These are phyloP conservation scores for Fusarium ambrosium DNA, from an alignment of 2,329 filamentous ascomycete genomes.

Conservation along the genomic window DNA sequence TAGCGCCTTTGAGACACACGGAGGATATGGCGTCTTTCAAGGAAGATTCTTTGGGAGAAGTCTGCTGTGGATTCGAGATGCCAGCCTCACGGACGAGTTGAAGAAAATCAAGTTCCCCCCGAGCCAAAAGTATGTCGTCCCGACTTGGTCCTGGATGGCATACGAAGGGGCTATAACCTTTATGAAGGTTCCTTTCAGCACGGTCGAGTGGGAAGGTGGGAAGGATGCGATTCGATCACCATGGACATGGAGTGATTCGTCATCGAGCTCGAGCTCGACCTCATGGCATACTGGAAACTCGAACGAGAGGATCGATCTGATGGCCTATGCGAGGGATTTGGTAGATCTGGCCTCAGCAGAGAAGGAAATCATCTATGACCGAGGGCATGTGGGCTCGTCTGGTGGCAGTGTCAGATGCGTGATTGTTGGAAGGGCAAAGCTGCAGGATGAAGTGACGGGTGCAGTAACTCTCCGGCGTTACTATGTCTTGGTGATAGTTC, in stretches of 20 bases:
- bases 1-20: constrained; percentile 20
- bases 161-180: constrained; percentile 50
- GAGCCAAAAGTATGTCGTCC: constrained; percentile 26
- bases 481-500: constrained; percentile 6
- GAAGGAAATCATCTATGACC: constrained; percentile 13
- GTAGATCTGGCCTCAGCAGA: neutral
- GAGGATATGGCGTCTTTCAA: constrained; percentile 39
- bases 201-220: constrained; percentile 20
- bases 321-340: constrained; percentile 10
- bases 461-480: neutral
- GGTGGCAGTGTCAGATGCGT: constrained; percentile 4
- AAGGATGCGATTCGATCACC: constrained; percentile 17
- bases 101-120: constrained; percentile 12
- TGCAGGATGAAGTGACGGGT: too few species aligned
- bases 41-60: constrained; percentile 25
- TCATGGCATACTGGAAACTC: constrained; percentile 26
- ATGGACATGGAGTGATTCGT: neutral
- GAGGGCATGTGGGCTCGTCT: neutral
- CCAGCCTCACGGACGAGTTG: neutral
- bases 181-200: constrained; percentile 39
- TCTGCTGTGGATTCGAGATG: constrained; percentile 33
- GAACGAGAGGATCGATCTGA: constrained; percentile 6
- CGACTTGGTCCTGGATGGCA: constrained; percentile 55
- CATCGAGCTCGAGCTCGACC: neutral
- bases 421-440: constrained; percentile 18